These are phyloP conservation scores for Paecilomyces fulvus DNA, from an alignment of 2,329 filamentous ascomycete genomes.

Conservation along the genomic window DNA sequence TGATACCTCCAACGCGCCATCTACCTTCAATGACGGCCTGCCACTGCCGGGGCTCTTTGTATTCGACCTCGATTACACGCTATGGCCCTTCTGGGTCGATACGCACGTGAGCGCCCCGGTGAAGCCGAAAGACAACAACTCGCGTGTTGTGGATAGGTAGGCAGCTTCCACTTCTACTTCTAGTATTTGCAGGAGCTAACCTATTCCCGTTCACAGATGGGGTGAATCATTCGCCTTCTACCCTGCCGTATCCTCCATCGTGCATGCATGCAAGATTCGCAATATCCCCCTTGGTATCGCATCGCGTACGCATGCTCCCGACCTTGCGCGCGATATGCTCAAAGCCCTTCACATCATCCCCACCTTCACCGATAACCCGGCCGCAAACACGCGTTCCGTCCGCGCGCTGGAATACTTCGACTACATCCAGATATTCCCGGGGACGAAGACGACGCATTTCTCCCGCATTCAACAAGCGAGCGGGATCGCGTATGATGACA, in stretches of 20 bases:
- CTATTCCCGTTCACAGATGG: slow-evolving; percentile 25
- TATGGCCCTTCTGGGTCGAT: slow-evolving; percentile 99
- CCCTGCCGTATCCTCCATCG: slow-evolving; percentile 57
- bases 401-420: slow-evolving; percentile 47
- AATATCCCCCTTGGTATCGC: slow-evolving; percentile 61
- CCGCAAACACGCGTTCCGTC: slow-evolving; percentile 39
- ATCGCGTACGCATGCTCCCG: slow-evolving; percentile 70
- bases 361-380: slow-evolving; percentile 31
- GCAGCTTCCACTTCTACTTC: neutral
- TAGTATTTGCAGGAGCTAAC: slow-evolving; percentile 4
- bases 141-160: slow-evolving; percentile 36
- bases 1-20: slow-evolving; percentile 35
- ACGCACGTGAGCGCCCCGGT: slow-evolving; percentile 77
- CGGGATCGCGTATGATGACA: slow-evolving; percentile 66
- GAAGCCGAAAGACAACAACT: slow-evolving; percentile 49
- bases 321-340: slow-evolving; percentile 72
- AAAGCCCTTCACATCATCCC: slow-evolving; percentile 58
- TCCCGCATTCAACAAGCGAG: slow-evolving; percentile 62
- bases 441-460: slow-evolving; percentile 80
- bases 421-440: slow-evolving; percentile 57
- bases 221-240: slow-evolving; percentile 67
- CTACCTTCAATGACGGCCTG: slow-evolving; percentile 55
- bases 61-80: slow-evolving; percentile 94
- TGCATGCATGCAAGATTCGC: slow-evolving; percentile 51
- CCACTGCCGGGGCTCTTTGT: slow-evolving; percentile 77